These are phyloP conservation scores for Magnusiomyces sp. DNA, from an alignment of 1,139 yeast genomes.

Conservation along the genomic window DNA sequence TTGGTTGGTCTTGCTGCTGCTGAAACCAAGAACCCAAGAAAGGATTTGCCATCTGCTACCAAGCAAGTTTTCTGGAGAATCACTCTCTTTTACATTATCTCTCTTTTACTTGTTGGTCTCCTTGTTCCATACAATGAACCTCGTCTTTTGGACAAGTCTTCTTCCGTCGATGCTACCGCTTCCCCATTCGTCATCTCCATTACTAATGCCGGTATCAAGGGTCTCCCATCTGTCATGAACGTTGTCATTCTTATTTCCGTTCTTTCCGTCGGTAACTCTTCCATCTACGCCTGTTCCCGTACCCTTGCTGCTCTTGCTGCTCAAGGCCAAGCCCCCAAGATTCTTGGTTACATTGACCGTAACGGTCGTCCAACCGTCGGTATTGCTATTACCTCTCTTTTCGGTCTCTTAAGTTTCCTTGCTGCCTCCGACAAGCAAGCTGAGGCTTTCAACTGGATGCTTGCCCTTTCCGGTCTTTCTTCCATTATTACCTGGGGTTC, in stretches of 20 bases:
- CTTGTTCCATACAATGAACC: constrained; percentile 55
- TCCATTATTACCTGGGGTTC: constrained; percentile 78
- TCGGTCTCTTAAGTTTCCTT: constrained; percentile 65
- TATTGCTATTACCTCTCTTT: constrained; percentile 44
- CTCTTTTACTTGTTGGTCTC: constrained; percentile 52
- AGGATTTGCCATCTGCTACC: constrained; percentile 54
- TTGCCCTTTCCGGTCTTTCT: constrained; percentile 73
- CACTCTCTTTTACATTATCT: constrained; percentile 53
- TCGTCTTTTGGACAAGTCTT: constrained; percentile 37
- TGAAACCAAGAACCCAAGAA: constrained; percentile 66
- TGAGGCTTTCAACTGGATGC: constrained; percentile 67
- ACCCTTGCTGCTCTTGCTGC: constrained; percentile 75
- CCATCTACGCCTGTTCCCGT: constrained; percentile 72
- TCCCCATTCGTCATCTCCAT: constrained; percentile 74
- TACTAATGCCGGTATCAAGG: constrained; percentile 47
- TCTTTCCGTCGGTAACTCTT: constrained; percentile 65
- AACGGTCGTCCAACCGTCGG: constrained; percentile 70
- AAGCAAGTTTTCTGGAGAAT: constrained; percentile 70
- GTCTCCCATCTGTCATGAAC: constrained; percentile 62
- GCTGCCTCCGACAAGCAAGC: constrained; percentile 62
- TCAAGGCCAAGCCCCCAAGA: constrained; percentile 71
- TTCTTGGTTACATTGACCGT: constrained; percentile 64
- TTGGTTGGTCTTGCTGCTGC: constrained; percentile 76
- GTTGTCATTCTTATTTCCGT: constrained; percentile 68
- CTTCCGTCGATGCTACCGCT: constrained; percentile 45